Evolutionary conservation across 2,329 filamentous ascomycete species (phyloP).

Genomic region (Penicillium psychrosexuale): DNA sequence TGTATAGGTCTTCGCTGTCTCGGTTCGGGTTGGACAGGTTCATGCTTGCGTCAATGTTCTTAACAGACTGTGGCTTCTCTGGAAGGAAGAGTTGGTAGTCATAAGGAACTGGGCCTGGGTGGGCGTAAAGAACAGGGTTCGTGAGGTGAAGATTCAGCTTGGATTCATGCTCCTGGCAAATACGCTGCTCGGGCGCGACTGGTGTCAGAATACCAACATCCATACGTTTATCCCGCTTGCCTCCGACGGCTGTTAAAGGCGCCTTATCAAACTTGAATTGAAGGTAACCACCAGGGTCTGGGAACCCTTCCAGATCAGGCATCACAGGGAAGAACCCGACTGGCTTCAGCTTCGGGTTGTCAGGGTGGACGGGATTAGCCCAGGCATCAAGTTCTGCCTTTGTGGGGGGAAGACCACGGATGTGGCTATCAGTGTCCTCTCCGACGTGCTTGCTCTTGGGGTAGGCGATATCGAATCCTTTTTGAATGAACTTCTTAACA

Average conservation of each 20-base stretch:
- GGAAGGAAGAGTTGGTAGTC: conserved; percentile 62
- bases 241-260: conserved; percentile 49
- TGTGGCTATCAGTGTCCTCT: conserved; percentile 52
- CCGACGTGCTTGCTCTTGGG: conserved; percentile 58
- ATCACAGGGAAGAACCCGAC: conserved; percentile 60
- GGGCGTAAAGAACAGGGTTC: conserved; percentile 50
- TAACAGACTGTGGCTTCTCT: conserved; percentile 45
- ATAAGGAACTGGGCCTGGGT: conserved; percentile 53
- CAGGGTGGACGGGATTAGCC: conserved; percentile 58
- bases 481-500: conserved; percentile 59
- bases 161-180: conserved; percentile 48
- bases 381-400: conserved; percentile 58
- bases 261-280: conserved; percentile 61
- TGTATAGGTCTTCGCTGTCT: conserved; percentile 52
- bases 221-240: conserved; percentile 56
- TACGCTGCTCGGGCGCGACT: conserved; percentile 48
- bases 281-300: conserved; percentile 58
- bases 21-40: conserved; percentile 52
- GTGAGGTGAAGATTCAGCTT: conserved; percentile 48
- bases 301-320: conserved; percentile 59
- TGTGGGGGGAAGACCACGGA: conserved; percentile 54
- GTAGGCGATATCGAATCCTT: conserved; percentile 64
- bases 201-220: conserved; percentile 59
- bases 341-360: conserved; percentile 55
- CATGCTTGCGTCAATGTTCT: conserved; percentile 56